Base-by-base conservation (phyloP, 257 asterid genomes). In the Ballota nigra region DNA sequence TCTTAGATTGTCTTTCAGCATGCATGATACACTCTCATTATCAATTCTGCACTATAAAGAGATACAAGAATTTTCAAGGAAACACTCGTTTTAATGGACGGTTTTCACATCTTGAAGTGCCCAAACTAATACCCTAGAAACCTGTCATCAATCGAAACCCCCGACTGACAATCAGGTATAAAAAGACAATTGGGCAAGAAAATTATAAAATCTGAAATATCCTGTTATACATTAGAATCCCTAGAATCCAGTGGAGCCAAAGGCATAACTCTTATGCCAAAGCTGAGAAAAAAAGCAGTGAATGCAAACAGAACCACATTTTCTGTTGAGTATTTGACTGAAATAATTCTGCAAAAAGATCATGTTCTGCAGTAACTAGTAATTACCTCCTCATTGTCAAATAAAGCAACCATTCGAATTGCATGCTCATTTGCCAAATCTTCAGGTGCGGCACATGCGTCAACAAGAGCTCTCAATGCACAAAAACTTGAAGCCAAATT, bases 401-500 rank as follows among this genome's bases (percentile, higher is more conserved):
- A 94, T 60, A 94, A 85, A 56, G 99, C 99, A 61, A 94, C 84
- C 99, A 91, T 89, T 66, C 93, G 89, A 81, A 94, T 77, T 69
- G 91, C 83, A 67, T 82, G 72, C 86, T 94, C 99, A 81, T 83
- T 79, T 56, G 79, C 87, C 81, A 94, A 75, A 81, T 83, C 92
- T 80, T 79, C 88, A 63, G 91, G 82, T 31, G 86, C 79, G 67
- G 88, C 75, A 79, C 95, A 88, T 61, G 99, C 85, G 83, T 89
- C 99, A 69, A 88, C 67, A 72, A 94, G 95, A 84, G 97, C 99
- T 87, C 95, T 91, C 80, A 94, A 76, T 22, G 98, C 96, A 74
- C 99, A 94, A 85, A 88, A 94, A 80, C 97, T 91, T 63, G 98
- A 94, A 64, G 99, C 99, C 66, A 94, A 93, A 83, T 94, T 91